Evolutionary conservation across 2,329 filamentous ascomycete genomes (phyloP).

Genomic region (Helotiales sp.): DNA sequence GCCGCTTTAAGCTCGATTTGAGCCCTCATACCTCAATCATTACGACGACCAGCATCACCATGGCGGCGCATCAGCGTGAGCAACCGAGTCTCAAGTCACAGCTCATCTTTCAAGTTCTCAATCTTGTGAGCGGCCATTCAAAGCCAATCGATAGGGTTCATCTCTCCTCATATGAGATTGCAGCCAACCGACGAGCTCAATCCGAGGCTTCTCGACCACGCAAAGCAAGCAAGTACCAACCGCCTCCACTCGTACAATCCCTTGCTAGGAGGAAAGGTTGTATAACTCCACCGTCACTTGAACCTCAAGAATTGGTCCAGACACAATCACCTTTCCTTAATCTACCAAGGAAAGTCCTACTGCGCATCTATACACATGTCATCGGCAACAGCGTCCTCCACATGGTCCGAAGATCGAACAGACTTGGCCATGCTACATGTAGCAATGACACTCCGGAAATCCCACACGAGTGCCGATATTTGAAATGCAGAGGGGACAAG

Average conservation of each 20-base stretch:
- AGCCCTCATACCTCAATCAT: too few species aligned
- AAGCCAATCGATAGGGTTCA: neutral
- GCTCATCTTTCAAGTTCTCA: constrained; percentile 1
- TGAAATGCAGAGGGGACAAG: constrained; percentile 21
- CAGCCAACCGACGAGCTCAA: neutral
- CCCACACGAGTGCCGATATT: constrained; percentile 13
- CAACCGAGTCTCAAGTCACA: neutral
- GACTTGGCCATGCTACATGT: constrained; percentile 19
- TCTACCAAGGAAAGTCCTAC: constrained; percentile 13
- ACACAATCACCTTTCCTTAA: constrained; percentile 12
- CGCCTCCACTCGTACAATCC: constrained; percentile 4
- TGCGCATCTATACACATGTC: constrained; percentile 20
- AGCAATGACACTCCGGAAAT: neutral
- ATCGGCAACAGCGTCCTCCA: constrained; percentile 19
- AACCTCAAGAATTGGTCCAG: constrained; percentile 7
- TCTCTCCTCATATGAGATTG: neutral
- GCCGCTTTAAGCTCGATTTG: too few species aligned
- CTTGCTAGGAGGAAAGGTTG: constrained; percentile 9
- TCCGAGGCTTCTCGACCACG: neutral
- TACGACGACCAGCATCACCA: too few species aligned
- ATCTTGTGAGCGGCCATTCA: constrained; percentile 7
- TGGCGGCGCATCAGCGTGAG: too few species aligned
- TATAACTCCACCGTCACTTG: constrained; percentile 11
- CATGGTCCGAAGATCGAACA: constrained; percentile 16
- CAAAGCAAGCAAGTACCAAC: constrained; percentile 11